phyloP scores from a whole-genome alignment of 2,329 filamentous ascomycete genomes.

The Exserohilum rostratum region DNA sequence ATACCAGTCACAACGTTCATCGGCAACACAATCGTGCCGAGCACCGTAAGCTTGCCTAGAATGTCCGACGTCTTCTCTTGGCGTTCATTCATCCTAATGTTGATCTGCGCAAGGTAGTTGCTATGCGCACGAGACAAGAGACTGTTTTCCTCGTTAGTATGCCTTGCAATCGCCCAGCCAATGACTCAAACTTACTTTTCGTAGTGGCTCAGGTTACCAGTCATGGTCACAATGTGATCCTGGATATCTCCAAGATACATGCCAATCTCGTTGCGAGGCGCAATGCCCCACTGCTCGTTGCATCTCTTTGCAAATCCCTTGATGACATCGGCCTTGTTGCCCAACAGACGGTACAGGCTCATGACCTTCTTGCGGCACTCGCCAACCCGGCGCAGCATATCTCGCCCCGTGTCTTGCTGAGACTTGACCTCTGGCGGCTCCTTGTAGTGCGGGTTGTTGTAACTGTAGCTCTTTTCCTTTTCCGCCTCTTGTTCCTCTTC shows the following conservation, averaged over 20 bases:
- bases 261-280: constrained; percentile 94
- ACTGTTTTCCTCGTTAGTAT: constrained; percentile 53
- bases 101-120: constrained; percentile 99
- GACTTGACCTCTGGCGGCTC: constrained; percentile 50
- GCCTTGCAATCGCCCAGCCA: neutral
- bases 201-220: constrained; percentile 91
- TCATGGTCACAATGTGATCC: constrained; percentile 99
- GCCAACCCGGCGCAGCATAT: constrained; percentile 91
- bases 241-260: constrained; percentile 97
- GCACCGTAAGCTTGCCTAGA: constrained; percentile 89
- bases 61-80: constrained; percentile 96
- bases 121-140: constrained; percentile 89
- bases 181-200: constrained; percentile 72
- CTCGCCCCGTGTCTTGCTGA: constrained; percentile 59
- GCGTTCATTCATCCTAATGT: constrained; percentile 97
- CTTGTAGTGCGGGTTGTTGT: constrained; percentile 43
- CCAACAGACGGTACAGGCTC: constrained; percentile 87
- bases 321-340: constrained; percentile 98
- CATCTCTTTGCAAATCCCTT: constrained; percentile 98
- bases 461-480: constrained; percentile 29
- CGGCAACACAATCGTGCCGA: constrained; percentile 94
- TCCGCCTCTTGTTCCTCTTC: constrained; percentile 39
- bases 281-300: constrained; percentile 97
- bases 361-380: constrained; percentile 98
- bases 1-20: constrained; percentile 99